Percentiles rank a stretch among this genome's conserved stretches.
Conservation (phyloP, 2,329 filamentous ascomycete genomes). For the Cladophialophora bantiana region DNA sequence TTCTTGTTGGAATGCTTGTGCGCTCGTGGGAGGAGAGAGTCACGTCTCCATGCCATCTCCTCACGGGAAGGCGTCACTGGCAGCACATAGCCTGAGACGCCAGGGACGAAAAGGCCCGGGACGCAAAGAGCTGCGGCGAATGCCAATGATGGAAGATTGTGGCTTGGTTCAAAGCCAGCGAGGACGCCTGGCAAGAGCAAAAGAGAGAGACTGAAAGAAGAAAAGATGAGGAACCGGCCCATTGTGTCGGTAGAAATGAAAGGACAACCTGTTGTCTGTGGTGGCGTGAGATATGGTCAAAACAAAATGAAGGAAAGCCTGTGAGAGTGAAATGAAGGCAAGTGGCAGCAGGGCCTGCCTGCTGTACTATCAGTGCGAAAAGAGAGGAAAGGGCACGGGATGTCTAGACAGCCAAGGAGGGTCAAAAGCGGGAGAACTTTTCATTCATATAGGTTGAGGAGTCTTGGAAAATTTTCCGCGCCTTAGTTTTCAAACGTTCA, state of each 20-base stretch:
- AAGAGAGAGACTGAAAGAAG: constrained; percentile 19
- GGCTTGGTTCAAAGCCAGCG: constrained; percentile 12
- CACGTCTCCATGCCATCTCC: constrained; percentile 3
- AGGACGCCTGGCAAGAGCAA: constrained; percentile 29
- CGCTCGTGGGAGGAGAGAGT: constrained; percentile 4
- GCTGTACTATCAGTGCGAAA: constrained; percentile 11
- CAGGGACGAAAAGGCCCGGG: constrained; percentile 17
- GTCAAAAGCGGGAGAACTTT: neutral
- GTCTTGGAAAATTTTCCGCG: neutral
- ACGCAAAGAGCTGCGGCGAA: neutral
- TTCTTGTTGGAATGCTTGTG: constrained; percentile 5
- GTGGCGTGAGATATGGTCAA: constrained; percentile 2
- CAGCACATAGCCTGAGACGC: constrained; percentile 21
- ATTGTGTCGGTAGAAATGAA: constrained; percentile 23
- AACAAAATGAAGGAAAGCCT: constrained; percentile 17
- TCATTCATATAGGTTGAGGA: constrained; percentile 22
- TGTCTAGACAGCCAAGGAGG: neutral
- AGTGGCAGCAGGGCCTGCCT: constrained; percentile 30
- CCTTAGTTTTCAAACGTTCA: neutral
- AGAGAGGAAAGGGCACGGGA: constrained; percentile 11
- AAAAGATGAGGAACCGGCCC: constrained; percentile 30
- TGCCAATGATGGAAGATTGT: constrained; percentile 20
- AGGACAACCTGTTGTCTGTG: constrained; percentile 31
- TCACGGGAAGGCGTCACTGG: neutral
- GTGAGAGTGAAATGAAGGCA: constrained; percentile 22